A percentile compares a stretch with the other conserved stretches of the same genome.
These are phyloP conservation scores for Stentor coeruleus DNA, from an alignment of 73 alveolate genomes.

Conservation along the genomic window DNA sequence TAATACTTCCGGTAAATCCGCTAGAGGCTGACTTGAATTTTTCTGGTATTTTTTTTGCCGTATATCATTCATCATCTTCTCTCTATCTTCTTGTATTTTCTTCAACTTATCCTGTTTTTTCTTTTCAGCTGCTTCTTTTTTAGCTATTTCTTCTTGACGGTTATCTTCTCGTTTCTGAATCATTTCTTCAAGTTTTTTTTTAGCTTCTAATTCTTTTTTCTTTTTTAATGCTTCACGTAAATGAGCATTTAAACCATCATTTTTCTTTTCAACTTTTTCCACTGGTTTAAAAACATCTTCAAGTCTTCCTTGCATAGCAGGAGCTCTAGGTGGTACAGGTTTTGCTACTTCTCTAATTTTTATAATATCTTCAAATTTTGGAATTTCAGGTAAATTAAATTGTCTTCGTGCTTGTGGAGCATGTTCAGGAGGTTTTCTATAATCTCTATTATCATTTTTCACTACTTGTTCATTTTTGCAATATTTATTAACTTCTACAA, in stretches of 20 bases:
- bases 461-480: no score
- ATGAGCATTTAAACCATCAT: not conserved
- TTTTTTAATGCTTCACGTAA: not conserved
- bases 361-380: slow-evolving; percentile 15
- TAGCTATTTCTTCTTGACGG: slow-evolving; percentile 22
- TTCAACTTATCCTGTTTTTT: not conserved
- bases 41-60: not conserved
- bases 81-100: slow-evolving; percentile 24
- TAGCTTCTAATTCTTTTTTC: slow-evolving; percentile 4
- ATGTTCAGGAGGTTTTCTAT: no score
- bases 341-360: not conserved
- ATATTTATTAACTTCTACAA: no score
- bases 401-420: no score
- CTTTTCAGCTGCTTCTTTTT: slow-evolving; percentile 13
- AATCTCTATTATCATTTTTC: no score
- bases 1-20: no score
- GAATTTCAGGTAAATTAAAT: slow-evolving; percentile 10
- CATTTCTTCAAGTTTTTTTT: slow-evolving; percentile 17
- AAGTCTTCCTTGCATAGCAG: slow-evolving; percentile 2
- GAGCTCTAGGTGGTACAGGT: no score
- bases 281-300: slow-evolving; percentile 25
- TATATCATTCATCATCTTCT: slow-evolving; percentile 16
- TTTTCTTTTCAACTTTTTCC: not conserved
- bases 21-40: not conserved
- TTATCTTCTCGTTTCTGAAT: not conserved